These are phyloP conservation scores for Nymphaea thermarum DNA, from an alignment of 164 flowering plant species.

Conservation along the genomic window DNA sequence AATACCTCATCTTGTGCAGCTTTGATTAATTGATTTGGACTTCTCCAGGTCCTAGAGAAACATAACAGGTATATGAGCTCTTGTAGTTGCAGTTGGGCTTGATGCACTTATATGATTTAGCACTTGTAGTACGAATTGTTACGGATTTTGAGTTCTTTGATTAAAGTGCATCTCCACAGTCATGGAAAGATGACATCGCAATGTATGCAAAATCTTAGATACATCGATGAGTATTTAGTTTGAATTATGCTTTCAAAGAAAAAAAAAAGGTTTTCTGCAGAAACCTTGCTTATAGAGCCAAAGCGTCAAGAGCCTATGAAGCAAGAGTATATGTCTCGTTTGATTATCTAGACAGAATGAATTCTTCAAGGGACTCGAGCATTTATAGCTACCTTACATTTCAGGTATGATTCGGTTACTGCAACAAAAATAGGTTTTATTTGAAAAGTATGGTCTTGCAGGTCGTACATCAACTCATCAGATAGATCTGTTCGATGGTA, in stretches of 20 bases:
- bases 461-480: conserved; percentile 22
- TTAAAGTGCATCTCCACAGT: too few species aligned
- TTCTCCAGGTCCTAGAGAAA: neutral
- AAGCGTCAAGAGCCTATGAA: conserved; percentile 99
- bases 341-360: neutral
- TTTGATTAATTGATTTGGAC: conserved; percentile 3
- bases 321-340: conserved; percentile 56
- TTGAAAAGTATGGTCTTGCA: conserved; percentile 68
- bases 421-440: conserved; percentile 82
- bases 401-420: conserved; percentile 97
- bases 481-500: too few species aligned
- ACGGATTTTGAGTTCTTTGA: too few species aligned
- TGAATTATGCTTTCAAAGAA: too few species aligned
- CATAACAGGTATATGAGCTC: neutral
- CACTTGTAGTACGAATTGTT: too few species aligned
- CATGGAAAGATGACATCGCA: too few species aligned
- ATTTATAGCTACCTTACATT: neutral
- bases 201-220: too few species aligned
- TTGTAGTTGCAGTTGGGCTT: neutral
- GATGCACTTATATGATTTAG: too few species aligned
- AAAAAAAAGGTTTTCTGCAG: conserved; percentile 22
- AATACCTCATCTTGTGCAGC: neutral
- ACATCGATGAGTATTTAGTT: too few species aligned
- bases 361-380: too few species aligned
- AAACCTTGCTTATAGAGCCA: conserved; percentile 86